These are phyloP conservation scores for Rhododendron griersonianum DNA, from an alignment of 148 eudicot genomes.

Conservation along the genomic window DNA sequence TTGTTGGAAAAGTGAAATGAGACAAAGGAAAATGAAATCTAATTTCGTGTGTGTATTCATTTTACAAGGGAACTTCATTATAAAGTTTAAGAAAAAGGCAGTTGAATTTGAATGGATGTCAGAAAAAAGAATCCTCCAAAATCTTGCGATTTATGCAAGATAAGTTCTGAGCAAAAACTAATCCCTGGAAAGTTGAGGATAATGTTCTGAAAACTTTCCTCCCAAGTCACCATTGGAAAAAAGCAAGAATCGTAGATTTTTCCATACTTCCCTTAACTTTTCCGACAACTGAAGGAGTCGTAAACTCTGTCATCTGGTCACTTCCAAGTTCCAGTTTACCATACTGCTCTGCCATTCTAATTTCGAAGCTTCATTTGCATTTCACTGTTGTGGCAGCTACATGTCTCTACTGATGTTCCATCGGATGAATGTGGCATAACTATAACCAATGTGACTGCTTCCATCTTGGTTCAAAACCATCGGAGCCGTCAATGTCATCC, in stretches of 20 bases:
- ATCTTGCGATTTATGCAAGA: background rate
- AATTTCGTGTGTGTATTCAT: background rate
- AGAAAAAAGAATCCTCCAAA: background rate
- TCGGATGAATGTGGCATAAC: background rate
- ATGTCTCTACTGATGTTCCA: background rate
- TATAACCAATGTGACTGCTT: background rate
- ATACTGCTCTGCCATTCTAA: background rate
- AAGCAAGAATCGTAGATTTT: background rate
- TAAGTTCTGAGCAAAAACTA: background rate
- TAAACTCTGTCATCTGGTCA: background rate
- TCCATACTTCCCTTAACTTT: background rate
- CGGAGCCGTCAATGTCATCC: background rate
- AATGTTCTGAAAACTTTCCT: background rate
- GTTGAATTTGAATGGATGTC: background rate
- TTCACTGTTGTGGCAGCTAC: slow-evolving; percentile 2
- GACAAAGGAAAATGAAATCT: background rate
- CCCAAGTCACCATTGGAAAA: background rate
- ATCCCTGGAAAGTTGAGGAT: background rate
- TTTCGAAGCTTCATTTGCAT: background rate
- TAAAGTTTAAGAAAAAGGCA: background rate
- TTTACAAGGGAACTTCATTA: background rate
- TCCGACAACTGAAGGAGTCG: background rate
- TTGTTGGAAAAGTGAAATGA: background rate
- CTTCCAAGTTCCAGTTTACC: background rate
- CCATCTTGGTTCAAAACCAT: background rate